Conservation (phyloP, 345 rosid species). For the Brassica juncea region DNA sequence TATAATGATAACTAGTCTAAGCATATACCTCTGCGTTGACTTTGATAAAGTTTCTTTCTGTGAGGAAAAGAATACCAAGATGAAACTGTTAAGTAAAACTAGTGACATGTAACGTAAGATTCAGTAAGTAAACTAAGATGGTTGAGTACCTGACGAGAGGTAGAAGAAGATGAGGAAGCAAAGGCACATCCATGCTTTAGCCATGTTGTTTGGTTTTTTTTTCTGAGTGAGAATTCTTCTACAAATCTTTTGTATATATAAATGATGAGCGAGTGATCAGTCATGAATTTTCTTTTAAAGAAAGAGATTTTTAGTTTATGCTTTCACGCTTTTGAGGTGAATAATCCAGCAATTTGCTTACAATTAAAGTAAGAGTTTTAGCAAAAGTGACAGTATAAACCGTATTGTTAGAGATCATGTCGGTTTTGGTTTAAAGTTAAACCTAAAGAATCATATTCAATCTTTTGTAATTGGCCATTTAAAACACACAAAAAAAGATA, state of each 20-base stretch:
- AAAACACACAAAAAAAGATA: background rate
- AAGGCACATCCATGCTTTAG: slow-evolving; percentile 35
- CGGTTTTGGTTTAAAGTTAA: slow-evolving; percentile 10
- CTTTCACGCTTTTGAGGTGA: slow-evolving; percentile 34
- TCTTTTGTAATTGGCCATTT: background rate
- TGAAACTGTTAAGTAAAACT: background rate
- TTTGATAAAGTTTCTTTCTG: slow-evolving; percentile 40
- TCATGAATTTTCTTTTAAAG: slow-evolving; percentile 12
- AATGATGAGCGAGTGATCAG: slow-evolving; percentile 12
- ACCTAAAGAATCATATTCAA: background rate
- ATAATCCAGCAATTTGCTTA: slow-evolving; percentile 31
- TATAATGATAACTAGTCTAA: background rate
- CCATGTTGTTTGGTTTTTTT: slow-evolving; percentile 22
- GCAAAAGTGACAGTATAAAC: slow-evolving; percentile 10
- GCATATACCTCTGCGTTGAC: slow-evolving; percentile 51
- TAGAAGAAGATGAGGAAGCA: slow-evolving; percentile 33
- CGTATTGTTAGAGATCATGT: background rate
- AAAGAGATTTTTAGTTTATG: background rate
- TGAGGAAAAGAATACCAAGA: background rate
- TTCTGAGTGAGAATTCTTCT: slow-evolving; percentile 14
- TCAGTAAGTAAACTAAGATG: background rate
- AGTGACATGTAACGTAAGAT: background rate
- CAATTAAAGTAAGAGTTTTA: slow-evolving; percentile 20
- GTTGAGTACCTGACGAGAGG: slow-evolving; percentile 20
- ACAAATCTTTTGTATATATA: slow-evolving; percentile 22